Percentiles rank a stretch among this genome's conserved stretches.
phyloP scores from a whole-genome alignment of 2,329 filamentous ascomycete species.

The Diaporthe australafricana region DNA sequence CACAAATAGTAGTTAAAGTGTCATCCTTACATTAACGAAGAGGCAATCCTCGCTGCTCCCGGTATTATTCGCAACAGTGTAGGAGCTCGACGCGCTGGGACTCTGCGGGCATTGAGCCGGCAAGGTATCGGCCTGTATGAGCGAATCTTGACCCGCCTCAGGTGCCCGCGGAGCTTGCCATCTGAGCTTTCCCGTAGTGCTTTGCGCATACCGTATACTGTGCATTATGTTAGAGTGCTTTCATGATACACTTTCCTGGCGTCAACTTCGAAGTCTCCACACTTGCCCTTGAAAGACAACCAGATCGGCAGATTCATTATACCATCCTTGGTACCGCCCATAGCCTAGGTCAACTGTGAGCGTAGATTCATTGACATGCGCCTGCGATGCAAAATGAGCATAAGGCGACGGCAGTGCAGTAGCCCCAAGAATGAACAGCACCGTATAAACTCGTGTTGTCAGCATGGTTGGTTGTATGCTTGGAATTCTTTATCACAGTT shows the following conservation, averaged over 20 bases:
- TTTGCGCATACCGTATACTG: neutral
- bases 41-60: neutral
- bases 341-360: neutral
- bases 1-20: neutral
- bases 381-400: neutral
- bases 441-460: neutral
- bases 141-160: neutral
- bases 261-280: neutral
- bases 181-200: neutral
- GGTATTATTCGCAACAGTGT: neutral
- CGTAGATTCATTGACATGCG: neutral
- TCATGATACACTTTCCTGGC: neutral
- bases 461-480: neutral
- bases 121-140: neutral
- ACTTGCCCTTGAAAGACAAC: neutral
- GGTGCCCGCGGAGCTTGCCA: constrained; percentile 5
- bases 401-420: neutral
- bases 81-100: neutral
- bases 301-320: neutral
- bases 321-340: neutral
- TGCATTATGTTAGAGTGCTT: neutral
- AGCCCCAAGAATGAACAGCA: neutral
- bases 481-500: neutral
- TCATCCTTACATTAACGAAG: neutral
- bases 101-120: neutral